Percentiles rank a stretch among this genome's conserved stretches.
Evolutionary conservation across 2,329 filamentous ascomycete genomes (phyloP).

Genomic region (Xylariales sp.): DNA sequence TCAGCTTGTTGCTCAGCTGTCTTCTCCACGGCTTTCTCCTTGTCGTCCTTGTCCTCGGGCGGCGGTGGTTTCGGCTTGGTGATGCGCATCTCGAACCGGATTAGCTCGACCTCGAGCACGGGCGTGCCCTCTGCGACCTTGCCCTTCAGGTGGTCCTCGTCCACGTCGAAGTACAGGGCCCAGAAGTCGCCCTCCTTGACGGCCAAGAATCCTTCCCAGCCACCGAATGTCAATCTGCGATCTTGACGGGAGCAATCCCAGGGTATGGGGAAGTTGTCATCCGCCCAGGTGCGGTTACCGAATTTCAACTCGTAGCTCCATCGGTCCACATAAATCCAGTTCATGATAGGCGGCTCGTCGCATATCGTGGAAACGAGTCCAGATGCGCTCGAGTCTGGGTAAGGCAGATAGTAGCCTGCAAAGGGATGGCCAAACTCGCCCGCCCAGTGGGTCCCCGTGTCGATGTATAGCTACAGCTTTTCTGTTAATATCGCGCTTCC

Average conservation of each 20-base stretch:
- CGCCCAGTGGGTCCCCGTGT: slow-evolving; percentile 54
- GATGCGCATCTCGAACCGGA: slow-evolving; percentile 59
- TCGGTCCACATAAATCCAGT: slow-evolving; percentile 62
- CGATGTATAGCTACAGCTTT: slow-evolving; percentile 57
- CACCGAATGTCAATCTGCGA: slow-evolving; percentile 59
- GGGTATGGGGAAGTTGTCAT: slow-evolving; percentile 58
- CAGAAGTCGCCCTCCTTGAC: slow-evolving; percentile 60
- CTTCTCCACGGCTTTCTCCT: slow-evolving; percentile 14
- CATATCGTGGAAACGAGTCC: slow-evolving; percentile 61
- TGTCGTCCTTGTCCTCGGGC: slow-evolving; percentile 23
- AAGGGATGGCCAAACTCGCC: slow-evolving; percentile 60
- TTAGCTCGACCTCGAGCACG: slow-evolving; percentile 66
- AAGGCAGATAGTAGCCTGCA: slow-evolving; percentile 67
- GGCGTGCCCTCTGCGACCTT: slow-evolving; percentile 59
- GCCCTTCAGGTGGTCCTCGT: slow-evolving; percentile 56
- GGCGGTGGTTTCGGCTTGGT: slow-evolving; percentile 34
- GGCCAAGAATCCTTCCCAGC: slow-evolving; percentile 62
- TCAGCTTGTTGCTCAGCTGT: slow-evolving; percentile 16
- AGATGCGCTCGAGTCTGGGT: slow-evolving; percentile 59
- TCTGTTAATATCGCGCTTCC: slow-evolving; percentile 15
- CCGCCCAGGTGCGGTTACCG: slow-evolving; percentile 55
- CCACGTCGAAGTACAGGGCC: slow-evolving; percentile 60
- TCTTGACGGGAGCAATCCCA: slow-evolving; percentile 64
- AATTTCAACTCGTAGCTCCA: slow-evolving; percentile 59
- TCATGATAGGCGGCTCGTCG: slow-evolving; percentile 61